Base-by-base conservation (phyloP, 352 stramenopile genomes). In the Phytophthora kernoviae region DNA sequence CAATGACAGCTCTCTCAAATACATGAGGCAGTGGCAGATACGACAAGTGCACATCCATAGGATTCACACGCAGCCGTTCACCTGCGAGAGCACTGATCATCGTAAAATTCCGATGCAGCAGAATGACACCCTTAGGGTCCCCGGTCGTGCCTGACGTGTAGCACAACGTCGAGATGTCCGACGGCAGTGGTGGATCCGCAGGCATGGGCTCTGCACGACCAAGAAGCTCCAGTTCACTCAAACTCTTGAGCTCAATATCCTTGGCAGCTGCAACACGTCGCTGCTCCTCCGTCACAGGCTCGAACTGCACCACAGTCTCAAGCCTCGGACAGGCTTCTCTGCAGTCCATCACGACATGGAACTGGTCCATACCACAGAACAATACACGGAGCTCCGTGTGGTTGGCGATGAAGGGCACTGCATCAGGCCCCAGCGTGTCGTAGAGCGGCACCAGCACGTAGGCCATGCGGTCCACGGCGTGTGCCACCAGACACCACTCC, bases 21-120 rank as follows among this genome's bases (percentile, higher is more conserved):
- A 99, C 96, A 73, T 99, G 97, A 1, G 96, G 85, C 41, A 99
- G 67, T 10, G 96, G 97, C 55, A 99, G 77, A 72, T 99, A 99
- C 26, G 88, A 98, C 32, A 99, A 75, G 65, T 99, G 94, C 22
- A 97, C 79, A 69, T 98, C 94, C 5, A 68, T 78, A 2, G 63
- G 9, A 2, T 48, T 11, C 24, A 87, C 58, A 1, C 15, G 27
- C 32, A 88, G 41, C 8, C 75, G 68, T 33, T 85, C 64, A 9
- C 61, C 58, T 22, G 62, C 58, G n/a, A 71, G 26, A 0, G 57
- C 41, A 22, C 65, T 46, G 4, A 72, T 22, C 0, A 70, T 54
- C 5, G 76, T 64, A 34, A 92, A 68, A 68, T 92, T 96, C 33
- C 70, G 49, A 73, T 99, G 97, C 27, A 84, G 87, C 14, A 99